Conservation (phyloP, 805 yeast species). For the Pichia pseudocactophila region DNA sequence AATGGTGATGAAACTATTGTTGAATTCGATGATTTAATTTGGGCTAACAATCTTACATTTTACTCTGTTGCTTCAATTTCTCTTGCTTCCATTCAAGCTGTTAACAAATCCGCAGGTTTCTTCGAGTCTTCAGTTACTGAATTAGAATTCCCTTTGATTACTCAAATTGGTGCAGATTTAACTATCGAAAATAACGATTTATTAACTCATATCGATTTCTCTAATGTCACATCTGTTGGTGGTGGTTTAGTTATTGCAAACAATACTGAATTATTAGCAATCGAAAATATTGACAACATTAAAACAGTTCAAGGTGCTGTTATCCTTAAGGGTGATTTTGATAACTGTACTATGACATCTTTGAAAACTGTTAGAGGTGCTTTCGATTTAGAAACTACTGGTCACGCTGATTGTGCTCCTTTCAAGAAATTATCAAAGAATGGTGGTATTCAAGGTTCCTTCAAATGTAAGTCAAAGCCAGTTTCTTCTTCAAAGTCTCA, state of each 20-base stretch:
- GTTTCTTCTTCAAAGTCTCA: slow-evolving; percentile 31
- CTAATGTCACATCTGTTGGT: slow-evolving; percentile 63
- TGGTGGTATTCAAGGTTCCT: slow-evolving; percentile 91
- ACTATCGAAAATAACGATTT: slow-evolving; percentile 66
- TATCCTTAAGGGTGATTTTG: slow-evolving; percentile 68
- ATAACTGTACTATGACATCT: slow-evolving; percentile 65
- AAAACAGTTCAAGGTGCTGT: slow-evolving; percentile 84
- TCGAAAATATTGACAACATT: slow-evolving; percentile 69
- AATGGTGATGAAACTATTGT: slow-evolving; percentile 75
- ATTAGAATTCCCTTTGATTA: slow-evolving; percentile 46
- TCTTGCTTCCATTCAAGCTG: slow-evolving; percentile 54
- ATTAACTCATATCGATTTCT: slow-evolving; percentile 59
- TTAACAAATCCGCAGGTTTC: slow-evolving; percentile 80
- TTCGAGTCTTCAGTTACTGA: slow-evolving; percentile 57
- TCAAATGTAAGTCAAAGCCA: slow-evolving; percentile 61
- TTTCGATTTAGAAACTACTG: slow-evolving; percentile 66
- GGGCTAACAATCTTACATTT: slow-evolving; percentile 87
- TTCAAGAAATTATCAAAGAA: slow-evolving; percentile 63
- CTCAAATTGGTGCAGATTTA: slow-evolving; percentile 71
- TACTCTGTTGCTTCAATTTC: slow-evolving; percentile 70
- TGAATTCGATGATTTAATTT: slow-evolving; percentile 54
- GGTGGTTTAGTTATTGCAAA: slow-evolving; percentile 91
- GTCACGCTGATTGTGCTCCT: slow-evolving; percentile 72
- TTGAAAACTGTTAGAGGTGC: slow-evolving; percentile 87
- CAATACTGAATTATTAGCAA: slow-evolving; percentile 60